A percentile compares a stretch with the other conserved stretches of the same genome.
Conservation (phyloP, 2,329 filamentous ascomycete species). For the Ampelomyces quisqualis region DNA sequence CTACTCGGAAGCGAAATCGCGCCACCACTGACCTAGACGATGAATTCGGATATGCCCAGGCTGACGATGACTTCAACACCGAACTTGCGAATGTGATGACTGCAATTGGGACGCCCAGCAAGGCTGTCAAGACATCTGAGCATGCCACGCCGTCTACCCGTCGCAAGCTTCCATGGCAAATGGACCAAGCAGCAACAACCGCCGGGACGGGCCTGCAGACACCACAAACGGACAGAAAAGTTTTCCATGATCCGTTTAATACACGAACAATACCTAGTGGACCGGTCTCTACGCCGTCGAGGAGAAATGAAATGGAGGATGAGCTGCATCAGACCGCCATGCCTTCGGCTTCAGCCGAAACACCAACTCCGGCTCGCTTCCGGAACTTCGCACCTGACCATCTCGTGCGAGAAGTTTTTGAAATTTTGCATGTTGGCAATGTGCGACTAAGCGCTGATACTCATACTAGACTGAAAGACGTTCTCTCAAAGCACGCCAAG, state of each 20-base stretch:
- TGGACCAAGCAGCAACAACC: slow-evolving; percentile 15
- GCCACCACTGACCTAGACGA: slow-evolving; percentile 31
- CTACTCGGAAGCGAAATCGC: slow-evolving; percentile 35
- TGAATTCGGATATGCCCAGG: slow-evolving; percentile 38
- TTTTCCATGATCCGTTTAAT: slow-evolving; percentile 15
- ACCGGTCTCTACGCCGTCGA: slow-evolving; percentile 23
- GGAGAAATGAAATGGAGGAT: slow-evolving; percentile 4
- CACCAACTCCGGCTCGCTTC: slow-evolving; percentile 39
- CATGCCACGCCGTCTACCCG: slow-evolving; percentile 41
- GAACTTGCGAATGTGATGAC: slow-evolving; percentile 32
- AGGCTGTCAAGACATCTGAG: slow-evolving; percentile 41
- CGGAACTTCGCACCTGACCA: slow-evolving; percentile 21
- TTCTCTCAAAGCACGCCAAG: slow-evolving; percentile 53
- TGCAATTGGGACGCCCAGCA: slow-evolving; percentile 45
- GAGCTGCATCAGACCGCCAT: slow-evolving; percentile 14
- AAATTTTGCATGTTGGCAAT: slow-evolving; percentile 50
- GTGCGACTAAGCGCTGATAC: slow-evolving; percentile 37
- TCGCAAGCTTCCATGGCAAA: slow-evolving; percentile 45
- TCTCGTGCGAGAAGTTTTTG: slow-evolving; percentile 49
- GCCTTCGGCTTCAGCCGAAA: slow-evolving; percentile 28
- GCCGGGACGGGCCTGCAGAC: slow-evolving; percentile 27
- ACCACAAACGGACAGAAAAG: slow-evolving; percentile 24
- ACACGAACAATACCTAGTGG: slow-evolving; percentile 6
- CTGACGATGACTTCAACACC: slow-evolving; percentile 34
- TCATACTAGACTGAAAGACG: slow-evolving; percentile 17